phyloP scores from a whole-genome alignment of 2,329 filamentous ascomycete species.

The Talaromyces sp. region DNA sequence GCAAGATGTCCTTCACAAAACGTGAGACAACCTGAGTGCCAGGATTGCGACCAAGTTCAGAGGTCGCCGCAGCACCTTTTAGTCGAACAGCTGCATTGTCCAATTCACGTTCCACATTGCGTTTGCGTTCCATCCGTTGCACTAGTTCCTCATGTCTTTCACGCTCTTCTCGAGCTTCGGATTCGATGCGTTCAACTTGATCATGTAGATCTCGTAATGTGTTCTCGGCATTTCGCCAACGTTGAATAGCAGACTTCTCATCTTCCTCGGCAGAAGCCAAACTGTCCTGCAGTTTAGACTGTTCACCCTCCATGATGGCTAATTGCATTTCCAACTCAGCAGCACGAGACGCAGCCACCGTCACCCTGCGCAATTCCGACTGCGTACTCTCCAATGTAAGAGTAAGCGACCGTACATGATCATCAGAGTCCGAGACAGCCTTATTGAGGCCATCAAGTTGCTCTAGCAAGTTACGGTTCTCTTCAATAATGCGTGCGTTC shows the following conservation, averaged over 20 bases:
- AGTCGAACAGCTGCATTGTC: constrained; percentile 77
- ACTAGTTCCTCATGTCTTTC: constrained; percentile 81
- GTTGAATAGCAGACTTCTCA: constrained; percentile 73
- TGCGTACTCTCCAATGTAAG: constrained; percentile 76
- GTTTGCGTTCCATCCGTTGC: constrained; percentile 78
- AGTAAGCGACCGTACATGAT: constrained; percentile 75
- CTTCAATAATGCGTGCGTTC: constrained; percentile 77
- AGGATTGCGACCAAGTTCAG: constrained; percentile 63
- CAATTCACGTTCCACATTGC: constrained; percentile 79
- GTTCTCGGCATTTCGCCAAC: constrained; percentile 84
- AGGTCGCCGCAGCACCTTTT: constrained; percentile 76
- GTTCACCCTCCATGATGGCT: constrained; percentile 76
- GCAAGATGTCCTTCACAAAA: constrained; percentile 92
- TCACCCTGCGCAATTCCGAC: constrained; percentile 73
- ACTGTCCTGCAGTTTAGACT: constrained; percentile 69
- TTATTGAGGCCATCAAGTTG: constrained; percentile 84
- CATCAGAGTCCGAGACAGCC: constrained; percentile 77
- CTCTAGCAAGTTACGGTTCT: constrained; percentile 79
- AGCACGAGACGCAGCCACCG: constrained; percentile 72
- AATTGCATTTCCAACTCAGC: constrained; percentile 80
- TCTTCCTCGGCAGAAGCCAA: constrained; percentile 71
- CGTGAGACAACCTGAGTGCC: constrained; percentile 80
- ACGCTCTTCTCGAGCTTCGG: constrained; percentile 76
- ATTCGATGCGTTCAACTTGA: constrained; percentile 85
- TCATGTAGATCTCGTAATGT: constrained; percentile 78